Evolutionary conservation across 2,329 filamentous ascomycete species (phyloP).

Genomic region (Incumbomyces lentus): DNA sequence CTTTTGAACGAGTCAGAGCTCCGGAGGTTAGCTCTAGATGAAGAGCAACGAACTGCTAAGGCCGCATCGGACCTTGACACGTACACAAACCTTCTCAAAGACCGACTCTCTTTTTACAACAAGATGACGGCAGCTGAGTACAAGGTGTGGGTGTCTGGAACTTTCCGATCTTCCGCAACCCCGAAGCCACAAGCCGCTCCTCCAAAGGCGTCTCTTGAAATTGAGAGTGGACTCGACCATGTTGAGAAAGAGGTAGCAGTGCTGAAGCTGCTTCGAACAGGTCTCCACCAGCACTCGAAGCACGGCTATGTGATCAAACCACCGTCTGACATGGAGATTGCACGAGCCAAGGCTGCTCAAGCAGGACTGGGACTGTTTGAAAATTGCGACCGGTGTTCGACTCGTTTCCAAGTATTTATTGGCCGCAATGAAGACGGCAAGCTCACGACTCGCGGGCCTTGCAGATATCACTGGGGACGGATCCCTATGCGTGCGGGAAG

Average conservation of each 20-base stretch:
- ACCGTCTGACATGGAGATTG: conserved; percentile 57
- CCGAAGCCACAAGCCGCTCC: conserved; percentile 11
- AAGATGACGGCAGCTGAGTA: conserved; percentile 53
- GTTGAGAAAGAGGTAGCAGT: conserved; percentile 57
- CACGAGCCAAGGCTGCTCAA: conserved; percentile 54
- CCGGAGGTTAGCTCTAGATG: conserved; percentile 39
- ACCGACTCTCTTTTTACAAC: conserved; percentile 45
- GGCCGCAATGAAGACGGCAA: conserved; percentile 69
- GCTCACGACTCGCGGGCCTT: conserved; percentile 64
- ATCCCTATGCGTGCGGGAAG: conserved; percentile 44
- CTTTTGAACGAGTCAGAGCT: conserved; percentile 35
- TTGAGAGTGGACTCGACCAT: conserved; percentile 43
- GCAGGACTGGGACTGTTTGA: conserved; percentile 67
- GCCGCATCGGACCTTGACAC: not conserved
- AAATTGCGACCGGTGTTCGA: conserved; percentile 74
- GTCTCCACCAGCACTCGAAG: conserved; percentile 51
- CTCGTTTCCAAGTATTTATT: conserved; percentile 85
- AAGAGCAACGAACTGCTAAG: conserved; percentile 55
- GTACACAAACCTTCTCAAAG: conserved; percentile 1
- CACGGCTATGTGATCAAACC: conserved; percentile 65
- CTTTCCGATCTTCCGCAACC: not conserved
- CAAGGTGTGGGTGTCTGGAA: conserved; percentile 58
- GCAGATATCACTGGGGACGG: conserved; percentile 68
- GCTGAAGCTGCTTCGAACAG: conserved; percentile 52
- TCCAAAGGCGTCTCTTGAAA: not conserved